These are phyloP conservation scores for Thermochaetoides dissita DNA, from an alignment of 2,329 filamentous ascomycete species.

Conservation along the genomic window DNA sequence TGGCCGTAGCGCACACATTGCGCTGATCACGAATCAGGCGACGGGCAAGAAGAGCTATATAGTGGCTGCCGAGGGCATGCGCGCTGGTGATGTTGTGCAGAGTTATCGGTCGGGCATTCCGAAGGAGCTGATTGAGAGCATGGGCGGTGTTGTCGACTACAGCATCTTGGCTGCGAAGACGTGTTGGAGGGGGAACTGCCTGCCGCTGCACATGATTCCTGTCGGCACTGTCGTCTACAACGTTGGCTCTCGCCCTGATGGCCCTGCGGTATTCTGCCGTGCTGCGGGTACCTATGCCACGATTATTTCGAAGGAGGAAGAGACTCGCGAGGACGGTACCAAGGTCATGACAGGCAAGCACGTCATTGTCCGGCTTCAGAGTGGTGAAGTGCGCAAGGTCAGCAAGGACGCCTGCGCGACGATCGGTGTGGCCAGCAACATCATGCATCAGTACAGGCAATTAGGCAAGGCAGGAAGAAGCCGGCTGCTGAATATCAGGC, in stretches of 20 bases:
- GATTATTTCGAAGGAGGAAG: slow-evolving; percentile 78
- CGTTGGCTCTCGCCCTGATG: slow-evolving; percentile 61
- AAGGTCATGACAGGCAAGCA: slow-evolving; percentile 57
- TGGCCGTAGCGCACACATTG: slow-evolving; percentile 83
- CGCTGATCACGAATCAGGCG: slow-evolving; percentile 61
- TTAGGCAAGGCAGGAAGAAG: slow-evolving; percentile 91
- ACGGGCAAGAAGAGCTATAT: slow-evolving; percentile 78
- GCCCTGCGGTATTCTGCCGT: slow-evolving; percentile 78
- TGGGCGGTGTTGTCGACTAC: slow-evolving; percentile 86
- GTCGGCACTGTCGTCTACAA: slow-evolving; percentile 88
- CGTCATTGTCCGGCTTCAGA: slow-evolving; percentile 76
- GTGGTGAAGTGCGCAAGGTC: slow-evolving; percentile 80
- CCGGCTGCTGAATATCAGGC: slow-evolving; percentile 85
- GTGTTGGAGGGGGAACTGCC: slow-evolving; percentile 83
- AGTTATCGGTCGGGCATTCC: slow-evolving; percentile 88
- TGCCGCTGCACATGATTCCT: slow-evolving; percentile 91
- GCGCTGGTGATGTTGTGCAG: slow-evolving; percentile 80
- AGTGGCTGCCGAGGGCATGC: slow-evolving; percentile 84
- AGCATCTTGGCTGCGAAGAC: slow-evolving; percentile 94
- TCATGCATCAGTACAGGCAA: slow-evolving; percentile 76
- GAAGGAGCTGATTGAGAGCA: slow-evolving; percentile 68
- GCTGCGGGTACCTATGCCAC: slow-evolving; percentile 87
- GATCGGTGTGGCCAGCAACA: slow-evolving; percentile 86
- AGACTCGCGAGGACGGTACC: slow-evolving; percentile 44
- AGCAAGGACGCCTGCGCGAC: slow-evolving; percentile 89